A percentile compares a stretch with the other conserved stretches of the same genome.
phyloP scores from a whole-genome alignment of 306 rosid species.

The Vigna unguiculata region DNA sequence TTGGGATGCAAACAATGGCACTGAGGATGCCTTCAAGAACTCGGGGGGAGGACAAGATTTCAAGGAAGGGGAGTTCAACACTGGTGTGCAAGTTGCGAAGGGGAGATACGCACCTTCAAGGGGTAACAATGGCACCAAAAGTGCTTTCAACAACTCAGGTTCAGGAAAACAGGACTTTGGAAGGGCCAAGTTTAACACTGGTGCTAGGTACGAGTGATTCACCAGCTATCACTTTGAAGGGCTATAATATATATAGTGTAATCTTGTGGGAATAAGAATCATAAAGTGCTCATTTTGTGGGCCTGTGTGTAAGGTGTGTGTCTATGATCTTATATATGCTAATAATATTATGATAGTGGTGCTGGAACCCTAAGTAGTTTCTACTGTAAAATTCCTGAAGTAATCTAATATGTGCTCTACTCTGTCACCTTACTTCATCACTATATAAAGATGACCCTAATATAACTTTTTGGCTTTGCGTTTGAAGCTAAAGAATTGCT shows the following conservation, averaged over 20 bases:
- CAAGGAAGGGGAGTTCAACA: conserved; percentile 1
- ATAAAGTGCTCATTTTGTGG: background rate
- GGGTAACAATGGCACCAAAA: background rate
- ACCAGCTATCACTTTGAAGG: background rate
- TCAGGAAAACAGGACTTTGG: background rate
- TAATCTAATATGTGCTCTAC: background rate
- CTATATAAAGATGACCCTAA: too few relatives aligned
- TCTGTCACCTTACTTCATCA: background rate
- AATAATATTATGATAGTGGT: background rate
- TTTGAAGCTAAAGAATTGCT: too few relatives aligned
- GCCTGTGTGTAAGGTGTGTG: background rate
- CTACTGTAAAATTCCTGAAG: background rate
- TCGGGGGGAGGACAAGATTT: background rate
- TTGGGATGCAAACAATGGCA: background rate
- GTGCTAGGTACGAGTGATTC: background rate
- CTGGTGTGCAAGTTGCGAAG: background rate
- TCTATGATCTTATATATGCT: background rate
- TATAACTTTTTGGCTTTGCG: too few relatives aligned
- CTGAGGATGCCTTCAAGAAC: background rate
- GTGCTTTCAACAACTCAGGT: conserved; percentile 14
- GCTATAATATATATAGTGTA: background rate
- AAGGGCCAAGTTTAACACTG: conserved; percentile 18
- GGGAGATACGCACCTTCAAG: background rate
- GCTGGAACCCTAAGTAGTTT: background rate
- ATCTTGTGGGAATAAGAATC: background rate